Base-by-base conservation (phyloP, 192 early-diverging fungal species). In the Coemansia sp. region DNA sequence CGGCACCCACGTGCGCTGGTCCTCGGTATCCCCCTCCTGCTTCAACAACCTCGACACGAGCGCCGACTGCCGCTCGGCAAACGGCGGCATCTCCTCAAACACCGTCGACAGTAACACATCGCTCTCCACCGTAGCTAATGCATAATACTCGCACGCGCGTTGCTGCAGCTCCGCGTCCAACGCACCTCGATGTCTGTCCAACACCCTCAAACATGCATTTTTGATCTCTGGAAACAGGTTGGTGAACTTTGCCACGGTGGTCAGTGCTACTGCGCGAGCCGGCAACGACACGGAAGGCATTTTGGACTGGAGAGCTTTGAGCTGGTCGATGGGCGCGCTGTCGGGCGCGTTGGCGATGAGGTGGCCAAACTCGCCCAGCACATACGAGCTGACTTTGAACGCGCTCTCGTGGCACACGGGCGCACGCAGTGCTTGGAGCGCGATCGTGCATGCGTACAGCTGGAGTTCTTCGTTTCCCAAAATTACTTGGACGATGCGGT, bases 191-290 rank as follows among this genome's bases (percentile, higher is more conserved):
- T 93, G 95, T 24, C 90, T 88, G 63, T 94, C 86, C 58, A 99
- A 92, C 9, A 98, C 90, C 2, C 86, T 75, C 49, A 96, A 61
- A 45, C 97, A 87, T 35, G 93, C 86, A 9, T 86, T 88, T 64
- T 95, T 94, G 73, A 98, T 95, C 74, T 99, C 97, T 2, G 97
- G 97, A 68, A 99, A 99, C 48, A 99, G 72, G 73, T 99, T 99
- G 56, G 92, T 84, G 61, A 98, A 96, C 73, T 99, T 99, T 73
- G 94, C 85, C 58, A 95, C 94, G 0, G 96, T 94, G 12, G 96
- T 92, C 45, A 99, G 73, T 16, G 97, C 80, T 39, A 98, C 77
- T 3, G 92, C 90, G 2, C 93, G 85, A 5, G 95, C 97, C 1
- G 85, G 68, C 20, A 86, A 78, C 23, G 94, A 89, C 61, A 88